phyloP scores from a whole-genome alignment of 129 eudicot species.

The Arctium minus region DNA sequence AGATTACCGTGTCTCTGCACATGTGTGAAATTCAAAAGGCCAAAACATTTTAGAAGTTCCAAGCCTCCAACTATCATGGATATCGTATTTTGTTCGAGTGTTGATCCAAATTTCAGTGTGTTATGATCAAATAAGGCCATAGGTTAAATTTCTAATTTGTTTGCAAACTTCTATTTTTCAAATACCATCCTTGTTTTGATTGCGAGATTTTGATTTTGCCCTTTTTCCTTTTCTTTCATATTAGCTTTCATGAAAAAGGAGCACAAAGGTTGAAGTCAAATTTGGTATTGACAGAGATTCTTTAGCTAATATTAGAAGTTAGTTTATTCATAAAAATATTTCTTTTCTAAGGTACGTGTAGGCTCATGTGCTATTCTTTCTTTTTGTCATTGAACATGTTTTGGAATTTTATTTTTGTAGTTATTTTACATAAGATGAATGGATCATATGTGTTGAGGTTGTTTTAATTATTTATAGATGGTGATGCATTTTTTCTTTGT shows the following conservation, averaged over 20 bases:
- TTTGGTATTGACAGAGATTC: neutral
- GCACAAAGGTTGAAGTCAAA: neutral
- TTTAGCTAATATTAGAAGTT: neutral
- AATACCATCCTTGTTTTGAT: neutral
- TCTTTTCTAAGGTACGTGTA: neutral
- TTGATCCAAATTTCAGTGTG: neutral
- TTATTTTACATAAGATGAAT: neutral
- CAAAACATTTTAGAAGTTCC: neutral
- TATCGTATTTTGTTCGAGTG: neutral
- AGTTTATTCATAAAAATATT: neutral
- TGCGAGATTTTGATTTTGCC: neutral
- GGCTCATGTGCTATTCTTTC: slow-evolving; percentile 1
- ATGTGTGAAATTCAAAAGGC: neutral
- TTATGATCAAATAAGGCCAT: neutral
- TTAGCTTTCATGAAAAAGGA: neutral
- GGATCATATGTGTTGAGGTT: neutral
- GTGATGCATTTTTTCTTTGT: neutral
- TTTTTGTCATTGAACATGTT: neutral
- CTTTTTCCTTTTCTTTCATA: neutral
- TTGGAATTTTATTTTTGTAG: neutral
- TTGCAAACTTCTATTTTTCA: neutral
- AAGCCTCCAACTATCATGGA: neutral
- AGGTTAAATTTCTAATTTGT: neutral
- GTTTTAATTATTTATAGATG: neutral
- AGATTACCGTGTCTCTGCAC: neutral